Conservation (phyloP, 2,329 filamentous ascomycete species). For the Sclerotinia nivalis region DNA sequence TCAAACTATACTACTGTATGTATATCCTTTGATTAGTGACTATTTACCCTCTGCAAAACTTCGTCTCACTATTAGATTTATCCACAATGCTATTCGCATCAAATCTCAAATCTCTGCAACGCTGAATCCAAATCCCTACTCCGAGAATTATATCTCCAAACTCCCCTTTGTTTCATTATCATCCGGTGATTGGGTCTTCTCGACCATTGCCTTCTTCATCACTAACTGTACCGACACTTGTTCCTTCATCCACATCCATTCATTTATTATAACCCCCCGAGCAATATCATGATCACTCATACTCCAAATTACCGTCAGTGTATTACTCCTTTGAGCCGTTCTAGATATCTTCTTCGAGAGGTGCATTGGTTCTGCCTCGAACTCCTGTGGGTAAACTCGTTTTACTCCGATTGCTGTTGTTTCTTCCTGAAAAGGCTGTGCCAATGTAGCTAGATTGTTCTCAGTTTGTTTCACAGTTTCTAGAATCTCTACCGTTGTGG, state of each 20-base stretch:
- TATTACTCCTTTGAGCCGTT: neutral
- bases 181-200: neutral
- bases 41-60: too few species aligned
- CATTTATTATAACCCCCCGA: neutral
- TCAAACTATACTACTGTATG: too few species aligned
- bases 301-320: too few species aligned
- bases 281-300: too few species aligned
- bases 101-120: too few species aligned
- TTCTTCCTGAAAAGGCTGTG: too few species aligned
- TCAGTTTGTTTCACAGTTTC: neutral
- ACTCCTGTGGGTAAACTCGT: neutral
- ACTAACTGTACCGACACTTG: neutral
- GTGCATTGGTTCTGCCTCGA: neutral
- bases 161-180: neutral
- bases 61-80: too few species aligned
- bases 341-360: neutral
- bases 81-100: too few species aligned
- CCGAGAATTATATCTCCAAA: too few species aligned
- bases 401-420: neutral
- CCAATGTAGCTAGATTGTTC: neutral
- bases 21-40: too few species aligned
- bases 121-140: too few species aligned
- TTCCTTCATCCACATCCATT: neutral
- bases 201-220: neutral
- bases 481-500: neutral